These are phyloP conservation scores for Cetraspora pellucida DNA, from an alignment of 192 early-diverging fungal species.

Conservation along the genomic window DNA sequence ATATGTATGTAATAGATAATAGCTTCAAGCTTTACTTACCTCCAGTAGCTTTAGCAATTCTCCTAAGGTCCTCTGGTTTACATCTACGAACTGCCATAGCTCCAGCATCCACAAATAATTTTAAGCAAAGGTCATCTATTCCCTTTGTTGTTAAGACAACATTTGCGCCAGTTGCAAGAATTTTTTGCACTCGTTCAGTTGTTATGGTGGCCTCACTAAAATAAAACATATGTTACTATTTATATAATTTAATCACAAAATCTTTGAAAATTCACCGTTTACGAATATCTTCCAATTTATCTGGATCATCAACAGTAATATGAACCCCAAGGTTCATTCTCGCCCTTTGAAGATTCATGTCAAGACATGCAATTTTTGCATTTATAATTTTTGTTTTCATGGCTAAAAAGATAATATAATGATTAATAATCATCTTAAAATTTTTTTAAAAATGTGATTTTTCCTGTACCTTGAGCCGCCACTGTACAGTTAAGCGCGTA, in stretches of 20 bases:
- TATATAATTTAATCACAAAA: not conserved
- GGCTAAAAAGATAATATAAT: conserved; percentile 46
- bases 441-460: not conserved
- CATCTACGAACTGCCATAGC: conserved; percentile 96
- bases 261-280: conserved; percentile 54
- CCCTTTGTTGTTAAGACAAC: conserved; percentile 98
- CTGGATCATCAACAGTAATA: conserved; percentile 97
- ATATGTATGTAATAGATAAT: not conserved
- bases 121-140: conserved; percentile 98
- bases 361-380: conserved; percentile 96
- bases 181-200: conserved; percentile 93
- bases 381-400: conserved; percentile 86
- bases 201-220: conserved; percentile 93
- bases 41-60: conserved; percentile 97
- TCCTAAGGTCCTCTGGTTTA: conserved; percentile 95
- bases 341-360: conserved; percentile 98
- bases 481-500: conserved; percentile 99
- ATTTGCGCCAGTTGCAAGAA: conserved; percentile 93
- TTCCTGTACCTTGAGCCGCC: conserved; percentile 67
- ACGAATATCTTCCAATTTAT: conserved; percentile 96
- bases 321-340: conserved; percentile 98
- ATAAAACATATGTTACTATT: not conserved
- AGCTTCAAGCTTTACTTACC: conserved; percentile 43
- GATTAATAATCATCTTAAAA: not conserved
- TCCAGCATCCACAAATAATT: conserved; percentile 97